phyloP scores from a whole-genome alignment of 2,329 filamentous ascomycete species.

The Fusarium chuoi region DNA sequence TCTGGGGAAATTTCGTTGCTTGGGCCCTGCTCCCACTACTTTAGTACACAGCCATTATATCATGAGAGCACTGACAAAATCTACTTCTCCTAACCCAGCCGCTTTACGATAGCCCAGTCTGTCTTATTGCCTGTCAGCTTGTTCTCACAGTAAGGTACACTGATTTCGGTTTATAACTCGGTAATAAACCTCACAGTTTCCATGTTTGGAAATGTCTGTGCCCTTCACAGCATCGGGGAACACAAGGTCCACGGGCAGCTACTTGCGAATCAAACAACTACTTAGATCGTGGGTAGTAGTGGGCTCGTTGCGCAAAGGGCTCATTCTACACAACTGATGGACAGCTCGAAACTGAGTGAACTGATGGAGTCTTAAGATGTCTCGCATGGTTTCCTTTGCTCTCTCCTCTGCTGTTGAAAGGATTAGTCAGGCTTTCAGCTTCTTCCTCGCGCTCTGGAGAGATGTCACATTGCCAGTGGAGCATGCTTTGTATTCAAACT shows the following conservation, averaged over 20 bases:
- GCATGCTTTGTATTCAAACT: background rate
- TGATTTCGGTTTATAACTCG: background rate
- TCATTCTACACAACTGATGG: background rate
- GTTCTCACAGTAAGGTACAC: background rate
- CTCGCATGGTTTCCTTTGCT: too few relatives aligned
- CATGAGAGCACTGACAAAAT: slow-evolving; percentile 5
- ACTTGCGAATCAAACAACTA: background rate
- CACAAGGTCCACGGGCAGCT: background rate
- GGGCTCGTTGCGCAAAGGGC: background rate
- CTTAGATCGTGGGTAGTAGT: background rate
- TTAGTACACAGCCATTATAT: background rate
- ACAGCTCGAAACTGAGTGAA: background rate
- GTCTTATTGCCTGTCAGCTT: background rate
- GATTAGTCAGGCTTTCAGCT: background rate
- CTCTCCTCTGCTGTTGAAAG: background rate
- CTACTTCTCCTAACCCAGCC: background rate
- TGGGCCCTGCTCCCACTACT: slow-evolving; percentile 11
- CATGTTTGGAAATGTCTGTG: background rate
- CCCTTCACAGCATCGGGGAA: background rate
- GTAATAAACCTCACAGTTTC: too few relatives aligned
- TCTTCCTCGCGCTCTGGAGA: background rate
- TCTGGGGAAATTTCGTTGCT: slow-evolving; percentile 25
- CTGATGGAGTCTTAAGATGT: background rate
- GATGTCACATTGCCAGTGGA: background rate
- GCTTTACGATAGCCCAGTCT: background rate